Base-by-base conservation (phyloP, 805 yeast genomes). In the Cyberlindnera mississippiensis region DNA sequence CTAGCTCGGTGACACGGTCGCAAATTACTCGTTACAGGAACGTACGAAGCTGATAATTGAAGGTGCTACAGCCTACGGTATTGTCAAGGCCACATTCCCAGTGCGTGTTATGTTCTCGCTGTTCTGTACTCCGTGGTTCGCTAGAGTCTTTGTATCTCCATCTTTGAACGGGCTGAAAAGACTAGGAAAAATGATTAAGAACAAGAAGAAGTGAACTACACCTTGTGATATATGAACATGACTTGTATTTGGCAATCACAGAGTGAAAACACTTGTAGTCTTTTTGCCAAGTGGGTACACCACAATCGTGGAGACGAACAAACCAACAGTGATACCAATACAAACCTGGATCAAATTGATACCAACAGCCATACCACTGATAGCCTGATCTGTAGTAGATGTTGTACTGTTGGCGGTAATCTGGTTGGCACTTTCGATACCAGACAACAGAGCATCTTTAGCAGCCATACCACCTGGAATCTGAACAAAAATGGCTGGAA, bases 381-480 rank as follows among this genome's bases (percentile, higher is more conserved):
- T 22, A 9, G 60, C 54, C 26, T 43, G 42, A 3, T 39, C 35
- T 3, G 59, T 38, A 17, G 52, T 33, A 5, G 53, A 30, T 5
- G 44, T 4, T 4, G 42, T 15, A 4, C 46, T 45, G 14, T 62
- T 58, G 29, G 75, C 67, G 5, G 75, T 79, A 40, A 90, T 74
- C 44, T 69, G 68, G 52, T 89, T 80, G 1, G 97, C 97, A 32
- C 78, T 73, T 27, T 69, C 66, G 13, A 91, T 72, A 42, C 98
- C 98, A 0, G 95, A 76, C 10, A 90, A 71, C 38, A 91, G 71
- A 3, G 95, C 78, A 29, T 95, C 85, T 54, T 89, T 91, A 0
- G 96, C 81, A 2, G 97, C 97, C 47, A 91, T 80, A 61, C 97
- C 97, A 2, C 91, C 82, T 4, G 98, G 98, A 34, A 91, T 97